Evolutionary conservation across 75 land plant species (phyloP).

Genomic region (Pinus albicaulis): DNA sequence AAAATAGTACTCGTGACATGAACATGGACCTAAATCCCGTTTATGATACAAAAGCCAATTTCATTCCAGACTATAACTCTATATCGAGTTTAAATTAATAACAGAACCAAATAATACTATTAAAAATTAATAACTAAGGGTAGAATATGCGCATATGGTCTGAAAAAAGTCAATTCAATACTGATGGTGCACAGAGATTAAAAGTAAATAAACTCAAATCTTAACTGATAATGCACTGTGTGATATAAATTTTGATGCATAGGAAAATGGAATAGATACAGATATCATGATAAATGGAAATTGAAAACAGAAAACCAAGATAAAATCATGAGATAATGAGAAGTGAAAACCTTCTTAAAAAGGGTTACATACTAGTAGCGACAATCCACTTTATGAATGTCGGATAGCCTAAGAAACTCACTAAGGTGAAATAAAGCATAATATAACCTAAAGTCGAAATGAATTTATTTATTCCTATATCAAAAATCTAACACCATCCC

Average conservation of each 20-base stretch:
- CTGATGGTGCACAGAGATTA: no score
- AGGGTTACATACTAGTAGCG: no score
- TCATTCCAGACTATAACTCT: neutral
- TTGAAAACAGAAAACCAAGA: no score
- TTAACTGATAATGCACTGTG: neutral
- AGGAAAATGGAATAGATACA: neutral
- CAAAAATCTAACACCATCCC: no score
- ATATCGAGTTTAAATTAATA: neutral
- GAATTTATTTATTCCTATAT: no score
- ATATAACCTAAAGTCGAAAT: no score
- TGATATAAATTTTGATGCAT: neutral
- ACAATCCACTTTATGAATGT: no score
- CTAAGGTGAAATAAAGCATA: no score
- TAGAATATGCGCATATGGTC: constrained; percentile 13
- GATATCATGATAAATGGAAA: neutral
- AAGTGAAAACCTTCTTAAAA: no score
- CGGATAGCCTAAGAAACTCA: no score
- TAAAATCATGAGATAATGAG: no score
- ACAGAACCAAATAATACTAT: neutral
- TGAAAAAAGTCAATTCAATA: neutral
- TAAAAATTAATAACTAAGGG: neutral
- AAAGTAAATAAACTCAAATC: neutral
- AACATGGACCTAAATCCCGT: neutral
- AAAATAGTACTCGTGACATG: neutral
- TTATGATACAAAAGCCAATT: neutral